Evolutionary conservation across 768 basidiomycete genomes (phyloP).

Genomic region (Pleurotus pulmonarius): DNA sequence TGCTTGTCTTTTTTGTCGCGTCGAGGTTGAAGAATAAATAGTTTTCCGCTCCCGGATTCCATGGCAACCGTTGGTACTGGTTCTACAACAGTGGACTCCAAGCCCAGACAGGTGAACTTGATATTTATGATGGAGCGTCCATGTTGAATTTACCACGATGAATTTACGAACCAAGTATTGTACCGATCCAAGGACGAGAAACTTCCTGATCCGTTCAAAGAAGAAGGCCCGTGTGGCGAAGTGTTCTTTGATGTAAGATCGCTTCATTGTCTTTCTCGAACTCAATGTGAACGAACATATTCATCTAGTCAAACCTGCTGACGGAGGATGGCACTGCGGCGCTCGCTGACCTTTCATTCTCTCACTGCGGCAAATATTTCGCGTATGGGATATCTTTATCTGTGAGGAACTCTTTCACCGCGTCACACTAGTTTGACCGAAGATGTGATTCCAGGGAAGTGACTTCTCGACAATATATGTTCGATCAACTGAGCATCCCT

Average conservation of each 20-base stretch:
- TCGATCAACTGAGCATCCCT: constrained; percentile 56
- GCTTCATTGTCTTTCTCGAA: not conserved
- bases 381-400: constrained; percentile 77
- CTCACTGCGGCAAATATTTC: constrained; percentile 63
- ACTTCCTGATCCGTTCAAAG: constrained; percentile 51
- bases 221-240: constrained; percentile 48
- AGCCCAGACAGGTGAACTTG: constrained; percentile 50
- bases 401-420: constrained; percentile 33
- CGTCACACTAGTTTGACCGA: no score
- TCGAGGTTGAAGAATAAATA: constrained; percentile 19
- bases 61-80: constrained; percentile 81
- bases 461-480: constrained; percentile 71
- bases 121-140: constrained; percentile 7
- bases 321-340: constrained; percentile 71
- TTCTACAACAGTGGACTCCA: constrained; percentile 75
- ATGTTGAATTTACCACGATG: not conserved
- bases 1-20: not conserved
- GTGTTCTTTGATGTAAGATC: constrained; percentile 75
- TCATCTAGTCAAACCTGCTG: constrained; percentile 60
- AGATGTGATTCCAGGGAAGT: constrained; percentile 48
- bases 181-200: constrained; percentile 52
- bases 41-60: constrained; percentile 61
- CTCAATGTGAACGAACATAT: not conserved
- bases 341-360: constrained; percentile 56
- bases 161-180: constrained; percentile 38